These are phyloP conservation scores for Fusarium domesticum DNA, from an alignment of 2,329 filamentous ascomycete species.

Conservation along the genomic window DNA sequence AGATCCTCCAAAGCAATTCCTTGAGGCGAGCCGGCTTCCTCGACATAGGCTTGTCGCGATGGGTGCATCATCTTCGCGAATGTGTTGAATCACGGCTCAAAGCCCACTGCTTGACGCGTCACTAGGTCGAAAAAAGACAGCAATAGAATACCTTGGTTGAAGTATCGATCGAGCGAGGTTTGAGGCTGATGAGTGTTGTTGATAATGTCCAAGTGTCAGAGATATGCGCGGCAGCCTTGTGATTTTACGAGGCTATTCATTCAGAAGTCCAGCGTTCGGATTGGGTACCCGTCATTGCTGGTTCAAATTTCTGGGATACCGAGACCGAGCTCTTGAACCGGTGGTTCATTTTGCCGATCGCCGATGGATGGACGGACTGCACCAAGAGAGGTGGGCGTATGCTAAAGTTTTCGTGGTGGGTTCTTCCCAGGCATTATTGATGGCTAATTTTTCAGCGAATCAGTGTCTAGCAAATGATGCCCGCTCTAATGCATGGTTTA, in stretches of 20 bases:
- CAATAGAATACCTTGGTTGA: neutral
- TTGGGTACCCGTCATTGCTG: slow-evolving; percentile 13
- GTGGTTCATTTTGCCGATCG: slow-evolving; percentile 31
- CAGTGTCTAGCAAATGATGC: slow-evolving; percentile 10
- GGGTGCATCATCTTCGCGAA: slow-evolving; percentile 69
- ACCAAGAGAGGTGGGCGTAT: neutral
- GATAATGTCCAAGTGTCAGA: neutral
- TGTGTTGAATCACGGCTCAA: neutral
- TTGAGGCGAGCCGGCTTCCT: slow-evolving; percentile 66
- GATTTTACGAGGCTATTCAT: slow-evolving; percentile 8
- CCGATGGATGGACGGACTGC: slow-evolving; percentile 1
- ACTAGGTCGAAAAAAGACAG: neutral
- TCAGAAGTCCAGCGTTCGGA: slow-evolving; percentile 8
- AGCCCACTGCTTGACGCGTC: neutral
- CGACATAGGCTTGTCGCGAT: slow-evolving; percentile 87
- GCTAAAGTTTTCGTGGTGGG: neutral
- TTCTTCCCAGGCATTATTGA: slow-evolving; percentile 1
- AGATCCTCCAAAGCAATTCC: slow-evolving; percentile 51
- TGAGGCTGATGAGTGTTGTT: neutral
- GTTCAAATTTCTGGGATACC: slow-evolving; percentile 23
- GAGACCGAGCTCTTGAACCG: slow-evolving; percentile 13
- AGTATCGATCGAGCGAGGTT: neutral
- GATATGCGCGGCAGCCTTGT: slow-evolving; percentile 9
- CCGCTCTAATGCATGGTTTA: slow-evolving; percentile 21
- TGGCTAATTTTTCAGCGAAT: slow-evolving; percentile 9